Base-by-base conservation (phyloP, 2,329 filamentous ascomycete species). In the Talaromyces sp. region DNA sequence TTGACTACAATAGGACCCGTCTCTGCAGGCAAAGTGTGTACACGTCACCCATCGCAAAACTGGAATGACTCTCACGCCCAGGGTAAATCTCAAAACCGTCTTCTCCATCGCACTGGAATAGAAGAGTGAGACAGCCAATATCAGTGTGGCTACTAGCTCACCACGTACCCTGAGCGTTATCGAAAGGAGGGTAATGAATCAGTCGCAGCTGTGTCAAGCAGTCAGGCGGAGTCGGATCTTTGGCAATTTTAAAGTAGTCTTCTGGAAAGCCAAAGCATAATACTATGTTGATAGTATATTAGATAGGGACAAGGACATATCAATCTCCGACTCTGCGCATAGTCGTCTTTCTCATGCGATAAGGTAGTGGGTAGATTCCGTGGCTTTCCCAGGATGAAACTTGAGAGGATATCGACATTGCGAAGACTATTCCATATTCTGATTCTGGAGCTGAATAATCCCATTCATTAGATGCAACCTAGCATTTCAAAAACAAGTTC, bases 1-100 rank as follows among this genome's bases (percentile, higher is more conserved):
- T 68, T 68, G 22, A 68, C 67, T 10, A 68, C 61, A 52, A 68
- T 68, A 10, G 61, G 67, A 15, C 66, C 67, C 0, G 67, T 66
- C 19, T 68, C 27, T 25, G 67, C 67, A 1, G 67, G 66, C 25
- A 68, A 59, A 2, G 67, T 17, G 50, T 66, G 19, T 67, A 68
- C 11, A 58, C 27, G 49, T 68, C 67, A 27, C 66, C 63, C 41
- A 61, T 61, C 17, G 58, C 41, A 61, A 61, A 61, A 43, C 58
- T 61, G 22, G 41, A 47, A 37, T 61, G 58, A 33, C 39, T 47
- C 41, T 61, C 58, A 47, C 58, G 25, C 1, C 58, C 58, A 37
- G 58, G 58, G 58, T 27, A 61, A 37, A 61, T 61, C 33, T 61
- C 58, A 41, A 61, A 27, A n/a, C 41, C 58, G 13, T 61, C 58